Conservation (phyloP, 2,329 filamentous ascomycete species). For the Chaetomiaceae sp. region DNA sequence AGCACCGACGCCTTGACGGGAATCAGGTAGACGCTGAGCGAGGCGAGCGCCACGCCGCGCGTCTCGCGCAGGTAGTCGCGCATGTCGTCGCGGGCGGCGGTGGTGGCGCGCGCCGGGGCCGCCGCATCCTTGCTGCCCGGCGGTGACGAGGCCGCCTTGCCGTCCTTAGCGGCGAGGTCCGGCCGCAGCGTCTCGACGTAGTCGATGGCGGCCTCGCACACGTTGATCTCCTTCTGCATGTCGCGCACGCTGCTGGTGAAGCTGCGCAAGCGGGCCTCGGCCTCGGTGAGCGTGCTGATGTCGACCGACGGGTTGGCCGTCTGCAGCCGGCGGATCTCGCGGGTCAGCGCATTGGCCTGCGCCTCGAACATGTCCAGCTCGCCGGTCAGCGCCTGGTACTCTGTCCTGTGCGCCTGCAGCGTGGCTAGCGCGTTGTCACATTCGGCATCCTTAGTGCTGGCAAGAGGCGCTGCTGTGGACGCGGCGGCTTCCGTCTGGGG, state of each 20-base stretch:
- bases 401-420: conserved; percentile 28
- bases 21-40: conserved; percentile 51
- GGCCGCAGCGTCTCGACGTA: conserved; percentile 26
- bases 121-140: too few species aligned
- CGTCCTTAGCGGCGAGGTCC: too few species aligned
- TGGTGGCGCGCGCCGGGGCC: too few species aligned
- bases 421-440: conserved; percentile 19
- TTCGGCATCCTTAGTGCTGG: background rate
- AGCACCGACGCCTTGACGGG: conserved; percentile 55
- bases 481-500: conserved; percentile 4
- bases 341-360: conserved; percentile 26
- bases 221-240: conserved; percentile 31
- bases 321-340: conserved; percentile 28
- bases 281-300: conserved; percentile 21
- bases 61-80: conserved; percentile 52
- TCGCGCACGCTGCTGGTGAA: conserved; percentile 30
- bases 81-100: too few species aligned
- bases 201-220: conserved; percentile 33
- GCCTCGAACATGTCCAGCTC: conserved; percentile 31
- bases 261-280: conserved; percentile 27
- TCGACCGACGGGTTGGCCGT: conserved; percentile 19
- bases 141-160: too few species aligned
- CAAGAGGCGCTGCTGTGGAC: background rate
- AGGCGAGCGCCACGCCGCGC: conserved; percentile 50
- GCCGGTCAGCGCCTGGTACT: conserved; percentile 30